Evolutionary conservation across 2,329 filamentous ascomycete species (phyloP), one percentile per base, ranked within the genome.

Genomic region (Neonectria coccinea): DNA sequence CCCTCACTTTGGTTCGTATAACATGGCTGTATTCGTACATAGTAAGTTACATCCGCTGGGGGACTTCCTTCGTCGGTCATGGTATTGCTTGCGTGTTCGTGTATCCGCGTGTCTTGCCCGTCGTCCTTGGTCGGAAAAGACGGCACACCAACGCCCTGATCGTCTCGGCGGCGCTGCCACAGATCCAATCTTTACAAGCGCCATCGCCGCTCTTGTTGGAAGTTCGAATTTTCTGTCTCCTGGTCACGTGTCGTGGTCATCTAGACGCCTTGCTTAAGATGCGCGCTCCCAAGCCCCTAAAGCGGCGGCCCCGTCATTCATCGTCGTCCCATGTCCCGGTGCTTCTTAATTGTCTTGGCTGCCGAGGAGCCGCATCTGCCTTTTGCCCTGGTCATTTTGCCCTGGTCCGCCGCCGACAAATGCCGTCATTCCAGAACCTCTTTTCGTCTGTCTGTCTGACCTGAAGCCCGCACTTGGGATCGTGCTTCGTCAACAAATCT

Each of bases 91-190:
- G 56, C 56, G 36, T 39, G 36, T 59, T 18, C 54, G 29, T 22
- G 22, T 51, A 14, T 29, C 31, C 7, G 41, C n/a, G 27, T 11
- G 10, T 25, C 56, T 18, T 51, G 45, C 31, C 16, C 16, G 20
- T 39, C 56, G 66, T 65, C 61, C 68, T 60, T 31, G 29, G 50
- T 69, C 71, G 71, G 71, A 73, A 70, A 59, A 69, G 54, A 73
- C 71, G 71, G 71, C 71, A 73, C 68, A 68, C 41, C 64, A 71
- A 69, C 69, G 69, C 65, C 70, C 53, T 66, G 62, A 64, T 69
- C 63, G 70, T 69, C 70, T 73, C 61, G 68, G 70, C 70, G 67
- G 64, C 62, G 57, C 56, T 69, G 51, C 48, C 56, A 62, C 48
- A 57, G 59, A 64, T 68, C 50, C 62, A 64, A 62, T 61, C 56